Conservation (phyloP, 2,329 filamentous ascomycete species). For the Diaporthe sp. region DNA sequence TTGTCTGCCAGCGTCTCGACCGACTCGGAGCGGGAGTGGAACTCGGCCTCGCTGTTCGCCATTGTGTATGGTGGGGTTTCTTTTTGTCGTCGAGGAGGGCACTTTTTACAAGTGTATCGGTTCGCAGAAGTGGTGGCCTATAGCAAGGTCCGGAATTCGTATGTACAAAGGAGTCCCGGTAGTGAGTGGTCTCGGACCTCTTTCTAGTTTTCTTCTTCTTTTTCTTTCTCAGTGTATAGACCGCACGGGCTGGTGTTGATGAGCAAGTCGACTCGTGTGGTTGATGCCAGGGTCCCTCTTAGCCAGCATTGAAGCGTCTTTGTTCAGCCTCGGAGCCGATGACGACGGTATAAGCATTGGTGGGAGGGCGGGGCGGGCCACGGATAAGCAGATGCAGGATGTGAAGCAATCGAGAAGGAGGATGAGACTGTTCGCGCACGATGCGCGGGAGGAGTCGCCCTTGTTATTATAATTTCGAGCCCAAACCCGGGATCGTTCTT, state of each 20-base stretch:
- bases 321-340: slow-evolving; percentile 28
- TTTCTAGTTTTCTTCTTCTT: neutral
- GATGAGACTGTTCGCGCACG: neutral
- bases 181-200: neutral
- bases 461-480: slow-evolving; percentile 33
- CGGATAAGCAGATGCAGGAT: neutral
- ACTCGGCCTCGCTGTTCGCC: slow-evolving; percentile 7
- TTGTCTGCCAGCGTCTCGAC: slow-evolving; percentile 24
- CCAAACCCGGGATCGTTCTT: slow-evolving; percentile 9
- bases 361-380: neutral
- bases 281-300: slow-evolving; percentile 17
- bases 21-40: slow-evolving; percentile 25
- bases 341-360: slow-evolving; percentile 24
- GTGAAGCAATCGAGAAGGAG: slow-evolving; percentile 20
- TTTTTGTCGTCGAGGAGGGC: slow-evolving; percentile 10
- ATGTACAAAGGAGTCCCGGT: neutral
- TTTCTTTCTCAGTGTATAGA: neutral
- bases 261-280: slow-evolving; percentile 1
- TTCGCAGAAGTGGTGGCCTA: neutral
- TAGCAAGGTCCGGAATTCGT: neutral
- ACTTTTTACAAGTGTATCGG: slow-evolving; percentile 1
- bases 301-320: slow-evolving; percentile 33
- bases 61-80: neutral
- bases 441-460: slow-evolving; percentile 23
- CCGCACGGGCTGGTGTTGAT: slow-evolving; percentile 8